These are phyloP conservation scores for Leishmania arabica DNA, from an alignment of 208 protist genomes.

Conservation along the genomic window DNA sequence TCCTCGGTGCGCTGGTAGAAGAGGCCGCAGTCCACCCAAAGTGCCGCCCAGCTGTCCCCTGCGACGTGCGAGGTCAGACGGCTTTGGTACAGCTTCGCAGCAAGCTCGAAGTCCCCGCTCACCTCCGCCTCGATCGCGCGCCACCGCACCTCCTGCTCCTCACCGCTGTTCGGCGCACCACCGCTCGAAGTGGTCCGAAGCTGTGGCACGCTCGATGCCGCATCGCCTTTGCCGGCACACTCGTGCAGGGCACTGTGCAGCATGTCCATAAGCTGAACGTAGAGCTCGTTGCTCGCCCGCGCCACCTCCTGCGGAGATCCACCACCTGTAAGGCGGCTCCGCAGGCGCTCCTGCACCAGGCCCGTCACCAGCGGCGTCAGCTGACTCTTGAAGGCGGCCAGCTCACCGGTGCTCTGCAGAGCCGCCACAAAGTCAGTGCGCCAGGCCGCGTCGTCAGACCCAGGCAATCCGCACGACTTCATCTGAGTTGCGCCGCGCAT, in stretches of 20 bases:
- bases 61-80: slow-evolving; percentile 49
- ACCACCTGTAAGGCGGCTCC: slow-evolving; percentile 6
- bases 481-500: slow-evolving; percentile 9
- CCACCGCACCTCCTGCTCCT: slow-evolving; percentile 58
- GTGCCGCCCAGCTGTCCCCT: slow-evolving; percentile 24
- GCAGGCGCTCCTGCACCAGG: slow-evolving; percentile 70
- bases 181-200: slow-evolving; percentile 1
- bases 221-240: neutral
- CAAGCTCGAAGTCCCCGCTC: slow-evolving; percentile 54
- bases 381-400: slow-evolving; percentile 74
- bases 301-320: slow-evolving; percentile 39
- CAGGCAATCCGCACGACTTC: neutral
- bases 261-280: slow-evolving; percentile 87
- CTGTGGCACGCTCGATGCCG: neutral
- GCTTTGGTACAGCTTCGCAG: slow-evolving; percentile 80
- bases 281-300: slow-evolving; percentile 85
- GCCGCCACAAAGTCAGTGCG: slow-evolving; percentile 51
- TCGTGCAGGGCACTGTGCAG: slow-evolving; percentile 69
- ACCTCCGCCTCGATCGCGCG: slow-evolving; percentile 86
- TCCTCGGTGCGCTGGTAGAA: slow-evolving; percentile 84
- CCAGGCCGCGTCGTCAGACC: slow-evolving; percentile 23
- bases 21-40: slow-evolving; percentile 79
- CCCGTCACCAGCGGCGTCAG: slow-evolving; percentile 69
- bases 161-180: neutral
- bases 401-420: slow-evolving; percentile 74